Evolutionary conservation across 768 basidiomycete species (phyloP).

Genomic region (Lentinula edodes): DNA sequence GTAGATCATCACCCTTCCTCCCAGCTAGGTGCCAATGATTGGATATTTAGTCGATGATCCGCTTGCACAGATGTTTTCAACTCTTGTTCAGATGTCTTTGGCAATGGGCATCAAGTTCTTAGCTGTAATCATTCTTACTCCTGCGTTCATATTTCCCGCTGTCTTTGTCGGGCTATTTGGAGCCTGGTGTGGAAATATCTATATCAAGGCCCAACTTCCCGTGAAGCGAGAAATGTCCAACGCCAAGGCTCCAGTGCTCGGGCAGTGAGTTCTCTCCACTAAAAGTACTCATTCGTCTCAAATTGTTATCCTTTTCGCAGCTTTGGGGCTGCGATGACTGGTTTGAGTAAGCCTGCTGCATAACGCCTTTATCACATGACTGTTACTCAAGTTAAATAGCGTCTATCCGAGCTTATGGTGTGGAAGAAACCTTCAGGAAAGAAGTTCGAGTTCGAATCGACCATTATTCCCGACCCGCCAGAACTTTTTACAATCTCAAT

Average conservation of each 20-base stretch:
- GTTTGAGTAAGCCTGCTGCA: slow-evolving; percentile 21
- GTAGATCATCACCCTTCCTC: not conserved
- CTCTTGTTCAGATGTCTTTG: slow-evolving; percentile 23
- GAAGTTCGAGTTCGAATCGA: slow-evolving; percentile 33
- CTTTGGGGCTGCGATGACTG: slow-evolving; percentile 39
- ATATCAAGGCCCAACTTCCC: slow-evolving; percentile 42
- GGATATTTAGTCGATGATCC: slow-evolving; percentile 42
- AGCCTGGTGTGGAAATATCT: slow-evolving; percentile 35
- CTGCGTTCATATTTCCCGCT: slow-evolving; percentile 43
- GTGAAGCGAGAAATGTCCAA: slow-evolving; percentile 29
- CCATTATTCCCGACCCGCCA: slow-evolving; percentile 24
- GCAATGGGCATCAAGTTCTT: slow-evolving; percentile 35
- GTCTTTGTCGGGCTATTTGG: slow-evolving; percentile 38
- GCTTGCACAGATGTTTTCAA: slow-evolving; percentile 24
- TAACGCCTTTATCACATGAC: not conserved
- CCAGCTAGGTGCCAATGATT: not conserved
- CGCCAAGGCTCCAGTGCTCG: slow-evolving; percentile 13
- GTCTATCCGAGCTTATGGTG: slow-evolving; percentile 45
- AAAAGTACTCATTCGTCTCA: not conserved
- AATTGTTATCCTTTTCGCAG: not conserved
- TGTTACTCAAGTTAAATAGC: not conserved
- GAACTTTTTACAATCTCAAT: slow-evolving; percentile 31
- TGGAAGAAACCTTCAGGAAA: slow-evolving; percentile 28
- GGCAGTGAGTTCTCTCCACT: slow-evolving; percentile 23
- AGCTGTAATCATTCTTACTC: slow-evolving; percentile 39